Evolutionary conservation across 352 stramenopile genomes (phyloP).

Genomic region (Globisporangium splendens): DNA sequence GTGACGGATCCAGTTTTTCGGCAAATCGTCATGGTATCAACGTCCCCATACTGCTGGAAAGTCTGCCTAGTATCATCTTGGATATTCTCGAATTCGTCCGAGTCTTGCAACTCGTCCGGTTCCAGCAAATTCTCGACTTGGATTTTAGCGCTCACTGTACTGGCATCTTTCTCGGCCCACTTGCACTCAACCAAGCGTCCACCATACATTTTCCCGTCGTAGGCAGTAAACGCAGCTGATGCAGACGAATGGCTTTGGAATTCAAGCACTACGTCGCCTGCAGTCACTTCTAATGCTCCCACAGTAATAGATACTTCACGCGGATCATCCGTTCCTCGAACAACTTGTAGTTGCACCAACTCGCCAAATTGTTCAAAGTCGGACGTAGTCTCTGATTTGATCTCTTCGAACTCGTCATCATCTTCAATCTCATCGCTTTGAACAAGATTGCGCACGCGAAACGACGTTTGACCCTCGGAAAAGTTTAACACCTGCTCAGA

Average conservation of each 20-base stretch:
- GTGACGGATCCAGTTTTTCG: slow-evolving; percentile 2
- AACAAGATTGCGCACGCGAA: slow-evolving; percentile 34
- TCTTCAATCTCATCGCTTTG: slow-evolving; percentile 43
- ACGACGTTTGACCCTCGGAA: not conserved
- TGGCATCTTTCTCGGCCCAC: not conserved
- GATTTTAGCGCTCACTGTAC: not conserved
- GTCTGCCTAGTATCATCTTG: slow-evolving; percentile 1
- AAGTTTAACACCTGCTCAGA: not conserved
- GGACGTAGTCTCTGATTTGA: slow-evolving; percentile 29
- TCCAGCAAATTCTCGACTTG: slow-evolving; percentile 10
- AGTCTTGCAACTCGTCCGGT: slow-evolving; percentile 9
- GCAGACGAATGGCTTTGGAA: slow-evolving; percentile 1
- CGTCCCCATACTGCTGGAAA: not conserved
- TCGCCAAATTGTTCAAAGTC: slow-evolving; percentile 29
- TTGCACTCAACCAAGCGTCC: slow-evolving; percentile 5
- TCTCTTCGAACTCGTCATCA: slow-evolving; percentile 44
- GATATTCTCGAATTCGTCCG: slow-evolving; percentile 10
- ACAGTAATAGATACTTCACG: not conserved
- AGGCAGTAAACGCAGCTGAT: slow-evolving; percentile 4
- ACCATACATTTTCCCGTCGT: slow-evolving; percentile 8
- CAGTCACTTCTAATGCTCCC: not conserved
- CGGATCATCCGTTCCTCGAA: not conserved
- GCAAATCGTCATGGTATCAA: slow-evolving; percentile 2
- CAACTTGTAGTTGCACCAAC: slow-evolving; percentile 20
- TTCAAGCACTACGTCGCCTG: slow-evolving; percentile 12